Percentiles rank a stretch among this genome's conserved stretches.
phyloP scores from a whole-genome alignment of 345 rosid species.

The Combretum micranthum region DNA sequence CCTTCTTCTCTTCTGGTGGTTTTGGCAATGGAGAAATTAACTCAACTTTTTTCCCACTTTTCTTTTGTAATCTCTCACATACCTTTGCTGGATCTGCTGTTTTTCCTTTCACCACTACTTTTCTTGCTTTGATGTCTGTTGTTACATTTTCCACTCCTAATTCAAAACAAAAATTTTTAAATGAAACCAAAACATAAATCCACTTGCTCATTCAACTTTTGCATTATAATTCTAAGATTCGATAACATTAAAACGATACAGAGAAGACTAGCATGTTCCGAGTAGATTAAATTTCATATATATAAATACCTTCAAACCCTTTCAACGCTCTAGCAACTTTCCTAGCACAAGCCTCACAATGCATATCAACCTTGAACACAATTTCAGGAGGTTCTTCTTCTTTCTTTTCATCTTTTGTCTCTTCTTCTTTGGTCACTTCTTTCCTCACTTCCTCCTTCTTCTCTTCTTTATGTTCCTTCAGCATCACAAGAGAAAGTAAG shows the following conservation, averaged over 20 bases:
- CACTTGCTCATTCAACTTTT: too few species aligned
- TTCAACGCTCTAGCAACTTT: slow-evolving; percentile 52
- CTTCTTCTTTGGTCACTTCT: background rate
- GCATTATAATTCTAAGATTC: too few species aligned
- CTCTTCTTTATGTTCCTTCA: slow-evolving; percentile 11
- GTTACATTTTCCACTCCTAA: slow-evolving; percentile 60
- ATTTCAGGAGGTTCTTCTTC: slow-evolving; percentile 43
- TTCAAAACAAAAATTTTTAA: background rate
- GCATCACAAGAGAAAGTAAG: background rate
- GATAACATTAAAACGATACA: too few species aligned
- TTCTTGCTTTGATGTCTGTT: slow-evolving; percentile 49
- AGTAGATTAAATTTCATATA: too few species aligned
- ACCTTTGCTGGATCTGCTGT: slow-evolving; percentile 53
- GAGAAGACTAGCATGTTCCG: too few species aligned
- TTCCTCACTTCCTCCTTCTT: slow-evolving; percentile 4
- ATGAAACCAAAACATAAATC: background rate
- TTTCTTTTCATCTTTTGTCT: slow-evolving; percentile 12
- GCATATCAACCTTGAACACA: slow-evolving; percentile 75
- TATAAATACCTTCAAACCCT: slow-evolving; percentile 51
- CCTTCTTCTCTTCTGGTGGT: slow-evolving; percentile 27
- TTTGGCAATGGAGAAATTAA: slow-evolving; percentile 62
- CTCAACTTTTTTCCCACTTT: slow-evolving; percentile 66
- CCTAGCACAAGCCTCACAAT: slow-evolving; percentile 75
- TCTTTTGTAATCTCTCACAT: slow-evolving; percentile 52
- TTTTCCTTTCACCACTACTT: slow-evolving; percentile 76